A percentile compares a stretch with the other conserved stretches of the same genome.
These are phyloP conservation scores for Harringtonia aguacate DNA, from an alignment of 2,329 filamentous ascomycete genomes.

Conservation along the genomic window DNA sequence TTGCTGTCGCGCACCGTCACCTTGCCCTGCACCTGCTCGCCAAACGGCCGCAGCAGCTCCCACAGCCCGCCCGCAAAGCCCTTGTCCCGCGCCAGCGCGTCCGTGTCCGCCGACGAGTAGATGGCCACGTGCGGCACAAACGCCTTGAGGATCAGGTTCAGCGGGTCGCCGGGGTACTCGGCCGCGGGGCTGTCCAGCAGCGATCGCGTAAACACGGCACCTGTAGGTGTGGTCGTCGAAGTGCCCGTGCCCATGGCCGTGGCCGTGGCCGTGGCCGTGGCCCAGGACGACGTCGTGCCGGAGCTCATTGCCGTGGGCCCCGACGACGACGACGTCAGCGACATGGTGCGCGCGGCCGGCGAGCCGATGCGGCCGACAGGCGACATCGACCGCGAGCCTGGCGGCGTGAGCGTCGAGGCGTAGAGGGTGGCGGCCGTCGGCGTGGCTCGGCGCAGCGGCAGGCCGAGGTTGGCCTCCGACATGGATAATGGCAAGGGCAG, in stretches of 20 bases:
- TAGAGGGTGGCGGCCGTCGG: conserved; percentile 51
- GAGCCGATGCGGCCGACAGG: conserved; percentile 47
- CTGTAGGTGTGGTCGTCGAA: conserved; percentile 21
- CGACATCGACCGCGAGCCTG: conserved; percentile 57
- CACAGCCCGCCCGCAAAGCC: conserved; percentile 74
- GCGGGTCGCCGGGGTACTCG: conserved; percentile 8
- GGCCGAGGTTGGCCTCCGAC: conserved; percentile 39
- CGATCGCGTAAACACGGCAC: conserved; percentile 28
- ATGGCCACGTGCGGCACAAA: conserved; percentile 87
- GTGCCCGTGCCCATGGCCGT: no score
- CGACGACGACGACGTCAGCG: conserved; percentile 27
- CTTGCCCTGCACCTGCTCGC: conserved; percentile 77
- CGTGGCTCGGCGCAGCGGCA: conserved; percentile 41
- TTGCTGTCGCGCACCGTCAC: conserved; percentile 85
- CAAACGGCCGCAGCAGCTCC: conserved; percentile 82
- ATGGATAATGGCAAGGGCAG: conserved; percentile 29
- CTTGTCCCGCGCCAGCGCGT: conserved; percentile 69
- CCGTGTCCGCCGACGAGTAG: conserved; percentile 76
- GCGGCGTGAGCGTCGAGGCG: conserved; percentile 56
- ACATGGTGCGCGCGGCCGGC: conserved; percentile 41
- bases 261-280: no score
- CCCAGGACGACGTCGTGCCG: no score
- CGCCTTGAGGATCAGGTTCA: conserved; percentile 60
- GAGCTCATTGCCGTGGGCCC: no score
- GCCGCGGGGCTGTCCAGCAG: conserved; percentile 17